Percentiles rank a stretch among this genome's conserved stretches.
Conservation (phyloP, 108 stramenopile genomes). For the Nitzschia palea region DNA sequence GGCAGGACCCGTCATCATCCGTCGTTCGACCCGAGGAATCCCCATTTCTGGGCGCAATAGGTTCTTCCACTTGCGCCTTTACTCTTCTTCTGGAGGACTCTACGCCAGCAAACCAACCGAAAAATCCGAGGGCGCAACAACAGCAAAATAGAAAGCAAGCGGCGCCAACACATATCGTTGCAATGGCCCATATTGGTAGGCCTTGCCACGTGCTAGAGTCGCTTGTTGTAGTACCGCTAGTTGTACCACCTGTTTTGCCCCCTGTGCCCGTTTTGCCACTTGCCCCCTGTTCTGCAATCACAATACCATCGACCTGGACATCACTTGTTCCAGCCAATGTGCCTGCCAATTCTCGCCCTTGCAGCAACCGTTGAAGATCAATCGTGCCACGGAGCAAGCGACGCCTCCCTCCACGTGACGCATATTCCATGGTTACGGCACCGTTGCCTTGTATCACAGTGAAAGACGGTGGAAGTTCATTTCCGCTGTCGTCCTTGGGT, state of each 20-base stretch:
- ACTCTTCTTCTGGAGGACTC: background rate
- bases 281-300: background rate
- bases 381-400: background rate
- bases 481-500: background rate
- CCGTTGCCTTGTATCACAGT: constrained; percentile 2
- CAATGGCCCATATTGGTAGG: background rate
- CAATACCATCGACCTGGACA: background rate
- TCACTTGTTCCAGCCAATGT: constrained; percentile 4
- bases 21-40: too few relatives aligned
- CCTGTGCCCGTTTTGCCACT: too few relatives aligned
- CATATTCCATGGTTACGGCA: constrained; percentile 3
- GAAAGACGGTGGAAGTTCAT: background rate
- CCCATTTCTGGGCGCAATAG: too few relatives aligned
- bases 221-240: too few relatives aligned
- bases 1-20: too few relatives aligned
- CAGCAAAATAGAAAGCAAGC: background rate
- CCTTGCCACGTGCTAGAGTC: background rate
- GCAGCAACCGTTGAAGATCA: background rate
- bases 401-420: background rate
- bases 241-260: too few relatives aligned
- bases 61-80: too few relatives aligned
- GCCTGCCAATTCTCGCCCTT: background rate
- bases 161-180: too few relatives aligned
- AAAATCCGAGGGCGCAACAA: background rate
- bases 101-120: background rate